These are phyloP conservation scores for Bifiguratus adelaidae DNA, from an alignment of 192 early-diverging fungal species.

Conservation along the genomic window DNA sequence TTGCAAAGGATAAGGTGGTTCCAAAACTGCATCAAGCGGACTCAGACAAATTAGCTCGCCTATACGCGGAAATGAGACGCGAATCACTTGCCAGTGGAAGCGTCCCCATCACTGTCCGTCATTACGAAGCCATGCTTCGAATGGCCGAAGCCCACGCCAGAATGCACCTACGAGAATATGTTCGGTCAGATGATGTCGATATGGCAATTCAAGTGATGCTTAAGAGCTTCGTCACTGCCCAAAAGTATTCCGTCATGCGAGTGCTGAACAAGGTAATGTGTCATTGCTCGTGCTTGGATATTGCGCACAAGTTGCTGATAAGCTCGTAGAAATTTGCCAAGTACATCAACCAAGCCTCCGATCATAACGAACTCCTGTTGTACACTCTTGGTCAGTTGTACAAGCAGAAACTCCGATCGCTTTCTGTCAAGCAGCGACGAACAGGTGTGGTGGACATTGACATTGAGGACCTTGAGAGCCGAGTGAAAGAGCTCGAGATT, in stretches of 20 bases:
- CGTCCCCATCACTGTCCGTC: conserved; percentile 83
- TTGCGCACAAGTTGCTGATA: background rate
- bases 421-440: conserved; percentile 47
- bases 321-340: conserved; percentile 58
- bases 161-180: conserved; percentile 92
- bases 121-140: conserved; percentile 80
- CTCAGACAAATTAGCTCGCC: conserved; percentile 76
- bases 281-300: background rate
- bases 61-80: conserved; percentile 86
- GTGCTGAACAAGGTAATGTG: conserved; percentile 53
- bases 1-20: conserved; percentile 62
- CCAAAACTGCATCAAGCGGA: conserved; percentile 80
- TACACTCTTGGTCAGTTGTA: conserved; percentile 64
- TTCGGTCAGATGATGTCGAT: conserved; percentile 85
- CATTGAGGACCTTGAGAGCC: conserved; percentile 48
- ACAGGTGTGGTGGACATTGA: conserved; percentile 43
- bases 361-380: conserved; percentile 74
- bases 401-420: conserved; percentile 64
- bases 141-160: conserved; percentile 83
- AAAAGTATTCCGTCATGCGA: conserved; percentile 88
- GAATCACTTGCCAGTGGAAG: conserved; percentile 67
- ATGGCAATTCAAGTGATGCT: conserved; percentile 85
- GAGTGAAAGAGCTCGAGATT: conserved; percentile 40
- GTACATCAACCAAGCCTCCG: conserved; percentile 67
- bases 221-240: conserved; percentile 83